These are phyloP conservation scores for Pelargonium fulgidum DNA, from an alignment of 441 rosid species.

Conservation along the genomic window DNA sequence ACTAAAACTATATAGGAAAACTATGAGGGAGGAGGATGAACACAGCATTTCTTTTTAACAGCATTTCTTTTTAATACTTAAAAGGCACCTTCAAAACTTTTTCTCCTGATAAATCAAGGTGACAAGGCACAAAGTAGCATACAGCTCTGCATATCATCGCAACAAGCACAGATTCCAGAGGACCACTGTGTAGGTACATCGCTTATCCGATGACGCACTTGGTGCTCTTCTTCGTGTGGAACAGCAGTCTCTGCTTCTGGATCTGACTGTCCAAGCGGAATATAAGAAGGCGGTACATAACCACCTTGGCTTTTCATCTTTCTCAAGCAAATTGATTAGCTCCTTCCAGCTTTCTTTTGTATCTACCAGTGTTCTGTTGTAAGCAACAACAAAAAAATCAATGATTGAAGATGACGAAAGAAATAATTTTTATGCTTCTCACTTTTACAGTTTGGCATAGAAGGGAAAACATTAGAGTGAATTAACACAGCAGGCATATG, in stretches of 20 bases:
- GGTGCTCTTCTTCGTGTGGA: slow-evolving; percentile 23
- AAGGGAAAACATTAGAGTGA: too few relatives aligned
- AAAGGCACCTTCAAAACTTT: slow-evolving; percentile 49
- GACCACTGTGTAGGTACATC: slow-evolving; percentile 55
- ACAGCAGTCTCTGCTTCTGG: slow-evolving; percentile 28
- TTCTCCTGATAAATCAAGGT: slow-evolving; percentile 57
- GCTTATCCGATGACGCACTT: slow-evolving; percentile 14
- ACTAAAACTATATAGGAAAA: too few relatives aligned
- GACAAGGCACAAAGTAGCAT: slow-evolving; percentile 65
- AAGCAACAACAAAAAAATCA: not conserved
- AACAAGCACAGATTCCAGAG: slow-evolving; percentile 96
- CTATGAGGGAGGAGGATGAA: not conserved
- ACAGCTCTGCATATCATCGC: slow-evolving; percentile 96
- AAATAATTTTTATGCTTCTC: not conserved
- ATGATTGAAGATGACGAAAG: not conserved
- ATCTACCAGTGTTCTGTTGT: not conserved
- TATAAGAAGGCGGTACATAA: slow-evolving; percentile 72
- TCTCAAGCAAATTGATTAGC: not conserved
- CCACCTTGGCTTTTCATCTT: slow-evolving; percentile 48
- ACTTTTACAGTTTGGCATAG: not conserved
- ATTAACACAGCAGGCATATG: too few relatives aligned
- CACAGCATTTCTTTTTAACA: slow-evolving; percentile 1
- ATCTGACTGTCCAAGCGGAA: slow-evolving; percentile 65
- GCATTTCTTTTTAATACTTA: slow-evolving; percentile 18
- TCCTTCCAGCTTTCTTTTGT: not conserved